Conservation (phyloP, 805 yeast species). For the Kodamaea hsintzibuensis region DNA sequence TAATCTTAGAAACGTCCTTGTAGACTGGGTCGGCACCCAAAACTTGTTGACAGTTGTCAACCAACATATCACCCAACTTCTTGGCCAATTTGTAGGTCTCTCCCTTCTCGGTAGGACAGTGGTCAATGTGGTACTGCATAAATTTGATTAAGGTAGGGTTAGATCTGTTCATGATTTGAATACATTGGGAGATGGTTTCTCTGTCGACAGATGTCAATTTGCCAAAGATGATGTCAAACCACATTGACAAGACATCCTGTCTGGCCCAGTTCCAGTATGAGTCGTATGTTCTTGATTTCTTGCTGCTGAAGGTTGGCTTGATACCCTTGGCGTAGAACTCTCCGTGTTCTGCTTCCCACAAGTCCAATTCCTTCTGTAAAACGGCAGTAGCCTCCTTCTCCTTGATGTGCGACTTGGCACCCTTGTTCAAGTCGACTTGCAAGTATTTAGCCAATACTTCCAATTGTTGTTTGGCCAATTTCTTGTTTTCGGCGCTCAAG, state of each 20-base stretch:
- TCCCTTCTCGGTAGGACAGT: slow-evolving; percentile 79
- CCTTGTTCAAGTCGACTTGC: slow-evolving; percentile 87
- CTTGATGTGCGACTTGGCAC: slow-evolving; percentile 78
- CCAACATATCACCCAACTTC: slow-evolving; percentile 86
- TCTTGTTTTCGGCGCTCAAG: slow-evolving; percentile 67
- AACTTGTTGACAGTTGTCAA: slow-evolving; percentile 93
- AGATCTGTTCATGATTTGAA: slow-evolving; percentile 96
- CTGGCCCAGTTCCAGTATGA: slow-evolving; percentile 99
- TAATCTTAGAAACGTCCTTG: slow-evolving; percentile 92
- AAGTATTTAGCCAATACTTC: slow-evolving; percentile 94
- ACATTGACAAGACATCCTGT: slow-evolving; percentile 92
- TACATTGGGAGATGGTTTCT: slow-evolving; percentile 94
- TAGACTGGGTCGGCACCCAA: slow-evolving; percentile 80
- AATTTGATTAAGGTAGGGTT: slow-evolving; percentile 90
- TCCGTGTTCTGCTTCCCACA: slow-evolving; percentile 82
- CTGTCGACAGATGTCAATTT: slow-evolving; percentile 87
- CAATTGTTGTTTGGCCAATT: slow-evolving; percentile 73
- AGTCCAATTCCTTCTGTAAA: slow-evolving; percentile 87
- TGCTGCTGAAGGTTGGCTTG: slow-evolving; percentile 82
- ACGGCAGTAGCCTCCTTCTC: slow-evolving; percentile 84
- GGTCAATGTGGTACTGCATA: slow-evolving; percentile 91
- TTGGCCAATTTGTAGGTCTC: slow-evolving; percentile 91
- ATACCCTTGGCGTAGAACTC: slow-evolving; percentile 93
- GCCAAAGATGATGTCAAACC: slow-evolving; percentile 95
- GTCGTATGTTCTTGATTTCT: slow-evolving; percentile 94